phyloP scores from a whole-genome alignment of 257 asterid species.

The Buddleja alternifolia region DNA sequence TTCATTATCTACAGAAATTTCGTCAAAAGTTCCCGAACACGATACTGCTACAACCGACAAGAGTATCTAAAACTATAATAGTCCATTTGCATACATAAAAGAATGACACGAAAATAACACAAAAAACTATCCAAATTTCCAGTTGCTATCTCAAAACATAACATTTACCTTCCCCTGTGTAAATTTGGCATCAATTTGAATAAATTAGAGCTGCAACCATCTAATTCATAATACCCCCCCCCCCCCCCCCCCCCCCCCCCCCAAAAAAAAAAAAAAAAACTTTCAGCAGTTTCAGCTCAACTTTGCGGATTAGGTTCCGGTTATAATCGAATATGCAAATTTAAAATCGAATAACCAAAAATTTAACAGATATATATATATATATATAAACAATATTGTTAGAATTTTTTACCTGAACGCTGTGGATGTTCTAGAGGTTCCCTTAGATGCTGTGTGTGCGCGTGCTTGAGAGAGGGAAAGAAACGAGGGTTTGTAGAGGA shows the following conservation, averaged over 20 bases:
- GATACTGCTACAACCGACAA: no score
- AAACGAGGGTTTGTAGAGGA: constrained; percentile 12
- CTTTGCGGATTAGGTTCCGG: background rate
- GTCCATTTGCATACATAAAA: no score
- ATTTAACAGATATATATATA: background rate
- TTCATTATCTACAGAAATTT: background rate
- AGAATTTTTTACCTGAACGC: constrained; percentile 13
- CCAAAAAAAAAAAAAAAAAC: no score
- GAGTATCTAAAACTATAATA: background rate
- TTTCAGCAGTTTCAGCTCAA: background rate
- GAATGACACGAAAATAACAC: background rate
- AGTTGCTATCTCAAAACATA: background rate
- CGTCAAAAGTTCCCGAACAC: background rate
- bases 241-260: no score
- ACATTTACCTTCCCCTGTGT: background rate
- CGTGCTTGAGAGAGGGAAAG: background rate
- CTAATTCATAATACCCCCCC: no score
- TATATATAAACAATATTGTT: background rate
- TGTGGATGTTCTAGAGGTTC: constrained; percentile 16
- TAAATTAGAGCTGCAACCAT: background rate
- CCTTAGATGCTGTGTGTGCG: background rate
- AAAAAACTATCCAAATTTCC: background rate
- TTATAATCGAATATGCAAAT: background rate
- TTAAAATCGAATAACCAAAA: background rate
- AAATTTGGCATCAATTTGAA: background rate